Percentiles rank a stretch among this genome's conserved stretches.
Evolutionary conservation across 2,329 filamentous ascomycete genomes (phyloP).

Genomic region (Rhynchosporium graminicola): DNA sequence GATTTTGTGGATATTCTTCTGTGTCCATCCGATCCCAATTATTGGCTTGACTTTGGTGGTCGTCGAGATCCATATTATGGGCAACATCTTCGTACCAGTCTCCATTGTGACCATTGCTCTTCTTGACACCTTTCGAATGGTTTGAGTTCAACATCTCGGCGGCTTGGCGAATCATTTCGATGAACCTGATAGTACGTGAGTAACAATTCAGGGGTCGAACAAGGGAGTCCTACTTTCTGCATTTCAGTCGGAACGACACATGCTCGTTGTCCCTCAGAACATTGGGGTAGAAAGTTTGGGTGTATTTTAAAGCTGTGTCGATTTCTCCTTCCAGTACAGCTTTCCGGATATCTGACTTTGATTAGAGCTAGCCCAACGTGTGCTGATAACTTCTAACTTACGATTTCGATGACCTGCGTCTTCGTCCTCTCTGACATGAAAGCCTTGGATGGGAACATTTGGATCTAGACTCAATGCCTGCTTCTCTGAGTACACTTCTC

Average conservation of each 20-base stretch:
- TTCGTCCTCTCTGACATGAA: conserved; percentile 75
- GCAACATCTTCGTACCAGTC: conserved; percentile 44
- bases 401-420: conserved; percentile 86
- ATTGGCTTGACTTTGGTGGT: conserved; percentile 47
- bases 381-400: conserved; percentile 47
- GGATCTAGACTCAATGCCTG: conserved; percentile 64
- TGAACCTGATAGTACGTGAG: conserved; percentile 52
- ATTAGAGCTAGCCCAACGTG: background rate
- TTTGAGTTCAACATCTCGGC: conserved; percentile 58
- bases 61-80: conserved; percentile 55
- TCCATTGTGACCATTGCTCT: conserved; percentile 44
- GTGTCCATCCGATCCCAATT: conserved; percentile 55
- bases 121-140: conserved; percentile 37
- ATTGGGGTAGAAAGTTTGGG: conserved; percentile 73
- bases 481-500: conserved; percentile 76
- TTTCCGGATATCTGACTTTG: conserved; percentile 70
- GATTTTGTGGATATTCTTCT: conserved; percentile 41
- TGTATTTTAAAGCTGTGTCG: conserved; percentile 83
- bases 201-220: background rate
- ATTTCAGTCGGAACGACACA: conserved; percentile 84
- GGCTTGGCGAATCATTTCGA: conserved; percentile 85
- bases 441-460: conserved; percentile 52
- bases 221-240: conserved; percentile 59
- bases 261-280: conserved; percentile 80
- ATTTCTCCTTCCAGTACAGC: conserved; percentile 92